Percentiles rank a stretch among this genome's conserved stretches.
These are phyloP conservation scores for Ceratonia siliqua DNA, from an alignment of 306 rosid genomes.

Conservation along the genomic window DNA sequence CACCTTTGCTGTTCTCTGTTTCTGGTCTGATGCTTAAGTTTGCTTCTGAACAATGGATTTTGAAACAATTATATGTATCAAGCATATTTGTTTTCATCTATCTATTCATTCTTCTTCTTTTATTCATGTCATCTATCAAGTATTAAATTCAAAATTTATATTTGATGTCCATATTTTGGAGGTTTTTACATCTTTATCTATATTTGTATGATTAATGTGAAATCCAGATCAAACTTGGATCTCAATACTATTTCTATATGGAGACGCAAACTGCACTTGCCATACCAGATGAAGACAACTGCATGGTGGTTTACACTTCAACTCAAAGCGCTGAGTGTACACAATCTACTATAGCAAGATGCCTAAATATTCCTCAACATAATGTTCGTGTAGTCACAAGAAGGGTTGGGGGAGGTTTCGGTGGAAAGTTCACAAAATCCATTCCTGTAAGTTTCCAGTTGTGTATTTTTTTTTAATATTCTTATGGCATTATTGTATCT, in stretches of 20 bases:
- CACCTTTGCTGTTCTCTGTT: neutral
- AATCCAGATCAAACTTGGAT: slow-evolving; percentile 75
- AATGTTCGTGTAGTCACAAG: slow-evolving; percentile 82
- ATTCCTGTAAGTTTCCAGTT: slow-evolving; percentile 61
- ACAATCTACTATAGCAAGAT: slow-evolving; percentile 60
- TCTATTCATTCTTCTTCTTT: neutral
- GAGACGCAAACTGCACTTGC: slow-evolving; percentile 95
- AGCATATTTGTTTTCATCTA: neutral
- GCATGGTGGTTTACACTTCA: slow-evolving; percentile 78
- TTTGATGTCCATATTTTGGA: neutral
- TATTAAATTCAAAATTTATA: neutral
- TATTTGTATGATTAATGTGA: neutral
- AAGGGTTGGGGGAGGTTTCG: slow-evolving; percentile 95
- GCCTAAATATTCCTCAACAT: slow-evolving; percentile 76
- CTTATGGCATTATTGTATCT: neutral
- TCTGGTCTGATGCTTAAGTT: slow-evolving; percentile 4
- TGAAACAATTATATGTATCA: slow-evolving; percentile 22
- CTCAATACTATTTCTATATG: slow-evolving; percentile 94
- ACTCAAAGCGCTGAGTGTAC: slow-evolving; percentile 57
- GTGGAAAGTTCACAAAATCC: slow-evolving; percentile 68
- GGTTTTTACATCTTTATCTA: neutral
- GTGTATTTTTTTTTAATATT: neutral
- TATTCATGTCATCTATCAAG: no score
- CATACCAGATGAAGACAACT: slow-evolving; percentile 93
- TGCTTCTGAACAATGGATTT: slow-evolving; percentile 14